A percentile compares a stretch with the other conserved stretches of the same genome.
Conservation (phyloP, 2,329 filamentous ascomycete genomes). For the Fonsecaea monophora region DNA sequence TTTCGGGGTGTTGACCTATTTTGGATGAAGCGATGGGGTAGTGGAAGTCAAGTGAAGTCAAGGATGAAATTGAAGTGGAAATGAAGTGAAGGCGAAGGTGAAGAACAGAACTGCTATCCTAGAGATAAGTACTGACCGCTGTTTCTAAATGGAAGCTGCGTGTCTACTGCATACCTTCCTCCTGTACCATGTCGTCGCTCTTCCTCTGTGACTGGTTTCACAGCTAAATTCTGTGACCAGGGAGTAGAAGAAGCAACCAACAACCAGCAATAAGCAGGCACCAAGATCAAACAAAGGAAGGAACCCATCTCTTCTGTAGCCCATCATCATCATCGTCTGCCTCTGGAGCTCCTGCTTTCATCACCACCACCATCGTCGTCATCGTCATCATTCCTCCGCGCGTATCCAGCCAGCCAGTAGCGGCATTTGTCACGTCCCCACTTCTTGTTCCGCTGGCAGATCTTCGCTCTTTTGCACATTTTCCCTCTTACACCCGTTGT, state of each 20-base stretch:
- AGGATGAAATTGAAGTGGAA: background rate
- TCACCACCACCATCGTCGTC: background rate
- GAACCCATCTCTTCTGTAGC: background rate
- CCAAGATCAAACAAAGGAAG: too few species aligned
- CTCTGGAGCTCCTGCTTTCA: background rate
- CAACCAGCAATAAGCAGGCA: too few species aligned
- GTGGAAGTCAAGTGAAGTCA: background rate
- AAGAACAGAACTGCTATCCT: background rate
- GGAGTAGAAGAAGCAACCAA: background rate
- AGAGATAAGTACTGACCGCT: background rate
- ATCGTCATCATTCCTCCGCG: background rate
- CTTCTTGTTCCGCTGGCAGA: background rate
- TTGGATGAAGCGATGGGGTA: background rate
- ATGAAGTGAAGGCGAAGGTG: background rate
- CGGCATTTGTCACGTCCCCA: constrained; percentile 12
- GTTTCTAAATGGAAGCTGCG: constrained; percentile 13
- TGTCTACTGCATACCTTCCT: background rate
- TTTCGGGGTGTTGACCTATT: background rate
- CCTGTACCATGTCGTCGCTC: background rate
- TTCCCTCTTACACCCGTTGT: background rate
- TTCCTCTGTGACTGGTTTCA: background rate
- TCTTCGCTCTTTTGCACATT: background rate
- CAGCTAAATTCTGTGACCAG: constrained; percentile 18
- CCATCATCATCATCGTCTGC: background rate
- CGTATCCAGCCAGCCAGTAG: background rate